Evolutionary conservation across 352 stramenopile genomes (phyloP).

Genomic region (Phytophthora fragariae): DNA sequence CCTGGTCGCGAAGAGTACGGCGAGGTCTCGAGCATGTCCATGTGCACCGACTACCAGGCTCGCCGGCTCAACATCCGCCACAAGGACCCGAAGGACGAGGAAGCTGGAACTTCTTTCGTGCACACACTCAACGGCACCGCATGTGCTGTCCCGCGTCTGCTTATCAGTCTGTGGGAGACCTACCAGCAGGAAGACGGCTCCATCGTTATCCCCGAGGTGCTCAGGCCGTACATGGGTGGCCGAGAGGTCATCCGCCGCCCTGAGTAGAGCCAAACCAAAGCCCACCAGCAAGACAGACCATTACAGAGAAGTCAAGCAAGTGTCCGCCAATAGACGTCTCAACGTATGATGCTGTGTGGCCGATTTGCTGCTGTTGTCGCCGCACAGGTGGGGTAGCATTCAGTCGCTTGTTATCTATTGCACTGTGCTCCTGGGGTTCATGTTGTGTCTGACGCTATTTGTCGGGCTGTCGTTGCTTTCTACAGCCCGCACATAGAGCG

Average conservation of each 20-base stretch:
- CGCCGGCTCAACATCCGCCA: conserved; percentile 89
- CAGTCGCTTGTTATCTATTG: conserved; percentile 31
- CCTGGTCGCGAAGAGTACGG: conserved; percentile 78
- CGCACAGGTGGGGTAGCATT: conserved; percentile 21
- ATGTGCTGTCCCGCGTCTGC: conserved; percentile 78
- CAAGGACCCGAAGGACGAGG: conserved; percentile 64
- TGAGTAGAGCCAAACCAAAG: conserved; percentile 21
- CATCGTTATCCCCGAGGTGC: conserved; percentile 77
- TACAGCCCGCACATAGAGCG: conserved; percentile 38
- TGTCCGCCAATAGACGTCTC: conserved; percentile 24
- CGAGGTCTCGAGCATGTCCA: conserved; percentile 88
- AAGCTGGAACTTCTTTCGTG: conserved; percentile 67
- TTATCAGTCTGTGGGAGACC: conserved; percentile 89
- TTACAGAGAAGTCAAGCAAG: conserved; percentile 20
- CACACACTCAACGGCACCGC: conserved; percentile 92
- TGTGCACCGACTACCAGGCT: conserved; percentile 92
- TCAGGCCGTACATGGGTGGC: conserved; percentile 84
- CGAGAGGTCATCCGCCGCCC: conserved; percentile 64
- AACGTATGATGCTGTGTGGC: conserved; percentile 27
- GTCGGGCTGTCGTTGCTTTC: conserved; percentile 21
- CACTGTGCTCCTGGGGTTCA: conserved; percentile 9
- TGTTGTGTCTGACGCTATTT: conserved; percentile 19
- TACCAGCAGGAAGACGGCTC: conserved; percentile 84
- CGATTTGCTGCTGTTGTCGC: conserved; percentile 19
- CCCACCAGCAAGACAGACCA: conserved; percentile 14